Evolutionary conservation across 2,329 filamentous ascomycete species (phyloP).

Genomic region (Penicillium sp.): DNA sequence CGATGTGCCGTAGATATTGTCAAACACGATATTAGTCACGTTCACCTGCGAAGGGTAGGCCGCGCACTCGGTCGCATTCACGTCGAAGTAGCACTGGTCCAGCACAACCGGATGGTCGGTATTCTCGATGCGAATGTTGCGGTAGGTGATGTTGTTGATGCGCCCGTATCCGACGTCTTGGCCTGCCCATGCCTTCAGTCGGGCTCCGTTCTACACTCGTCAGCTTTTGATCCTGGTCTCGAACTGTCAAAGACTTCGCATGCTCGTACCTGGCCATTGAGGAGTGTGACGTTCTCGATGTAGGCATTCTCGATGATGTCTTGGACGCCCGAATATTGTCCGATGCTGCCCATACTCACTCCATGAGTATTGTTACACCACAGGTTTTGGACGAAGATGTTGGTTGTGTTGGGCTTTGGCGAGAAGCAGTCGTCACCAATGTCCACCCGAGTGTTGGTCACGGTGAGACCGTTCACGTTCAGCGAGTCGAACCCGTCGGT

Average conservation of each 20-base stretch:
- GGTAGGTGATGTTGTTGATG: constrained; percentile 62
- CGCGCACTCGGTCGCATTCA: constrained; percentile 52
- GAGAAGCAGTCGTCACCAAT: constrained; percentile 63
- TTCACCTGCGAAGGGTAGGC: constrained; percentile 57
- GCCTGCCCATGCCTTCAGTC: constrained; percentile 63
- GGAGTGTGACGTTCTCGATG: constrained; percentile 59
- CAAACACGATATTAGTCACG: constrained; percentile 58
- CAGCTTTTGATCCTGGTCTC: constrained; percentile 21
- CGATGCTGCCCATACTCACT: constrained; percentile 58
- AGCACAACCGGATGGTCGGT: constrained; percentile 59
- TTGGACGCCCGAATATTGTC: constrained; percentile 55
- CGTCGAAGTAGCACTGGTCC: constrained; percentile 63
- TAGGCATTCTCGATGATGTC: constrained; percentile 58
- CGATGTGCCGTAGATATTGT: constrained; percentile 58
- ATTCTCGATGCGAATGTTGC: constrained; percentile 59
- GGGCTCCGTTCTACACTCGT: constrained; percentile 50
- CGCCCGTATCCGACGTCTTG: constrained; percentile 58
- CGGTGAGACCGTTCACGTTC: constrained; percentile 55
- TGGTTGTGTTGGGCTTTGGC: constrained; percentile 59
- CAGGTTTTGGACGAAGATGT: constrained; percentile 58
- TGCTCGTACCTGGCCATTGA: constrained; percentile 46
- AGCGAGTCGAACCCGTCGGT: constrained; percentile 63
- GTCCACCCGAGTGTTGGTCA: constrained; percentile 53
- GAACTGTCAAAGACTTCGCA: too few relatives aligned
- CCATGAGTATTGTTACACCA: constrained; percentile 61